Evolutionary conservation across 75 land plant genomes (phyloP), one percentile per base, ranked within the genome.

Genomic region (Selaginella tamariscina): DNA sequence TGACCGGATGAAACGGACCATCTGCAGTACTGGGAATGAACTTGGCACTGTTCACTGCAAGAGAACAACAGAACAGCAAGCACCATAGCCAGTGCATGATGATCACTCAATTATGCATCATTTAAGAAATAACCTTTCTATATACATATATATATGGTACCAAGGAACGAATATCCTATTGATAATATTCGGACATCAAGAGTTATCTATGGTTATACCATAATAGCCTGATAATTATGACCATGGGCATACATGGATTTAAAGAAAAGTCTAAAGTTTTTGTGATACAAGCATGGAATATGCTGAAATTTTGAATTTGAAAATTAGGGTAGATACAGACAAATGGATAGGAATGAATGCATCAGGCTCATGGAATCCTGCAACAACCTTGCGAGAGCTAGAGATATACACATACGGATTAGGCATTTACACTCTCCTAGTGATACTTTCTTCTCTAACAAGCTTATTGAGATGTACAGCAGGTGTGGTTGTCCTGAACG

Each of bases 1-100:
- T 88, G 24, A 67, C 81, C 5, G 97, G 97, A 49, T 24, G 18
- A 65, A 88, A 89, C 1, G 97, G 97, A 11, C 97, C 97, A n/a
- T 92, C 84, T 18, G 78, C 65, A 2, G 94, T 88, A 27, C 81
- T 84, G 1, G 97, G 94, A 0, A 86, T 81, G 11, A 39, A 15
- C 49, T 39, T 39, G 49, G 49, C 49, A 15, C 5, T 5, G 15
- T 15, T 39, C 15, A 5, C 15, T 39, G 49, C 49, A 5, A 15
- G 49, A 39, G 49, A 39, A n/a, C n/a, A n/a, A n/a, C n/a, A n/a
- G n/a, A n/a, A n/a, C n/a, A n/a, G n/a, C n/a, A n/a, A n/a, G n/a
- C n/a, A n/a, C n/a, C n/a, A n/a, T n/a, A n/a, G n/a, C n/a, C n/a
- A n/a, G n/a, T n/a, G n/a, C n/a, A n/a, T n/a, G n/a, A n/a, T n/a